Base-by-base conservation (phyloP, 148 eudicot species). In the Amaranthus hypochondriacus region DNA sequence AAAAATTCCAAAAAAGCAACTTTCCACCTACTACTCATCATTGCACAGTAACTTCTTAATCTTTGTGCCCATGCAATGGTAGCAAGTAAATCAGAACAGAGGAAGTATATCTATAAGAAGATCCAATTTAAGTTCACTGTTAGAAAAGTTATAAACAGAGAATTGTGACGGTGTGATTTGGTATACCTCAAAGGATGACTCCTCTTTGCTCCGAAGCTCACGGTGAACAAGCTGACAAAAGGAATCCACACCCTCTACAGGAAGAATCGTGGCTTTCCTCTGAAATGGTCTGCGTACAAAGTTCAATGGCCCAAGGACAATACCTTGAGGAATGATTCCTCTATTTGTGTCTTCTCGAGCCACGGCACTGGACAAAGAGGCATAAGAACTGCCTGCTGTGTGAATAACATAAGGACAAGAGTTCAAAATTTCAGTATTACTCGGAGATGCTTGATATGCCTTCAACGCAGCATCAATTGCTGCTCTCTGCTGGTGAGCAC, bases 401-500 rank as follows among this genome's bases (percentile, higher is more conserved):
- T 90, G 96, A 85, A 89, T 85, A 14, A 90, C 87, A 73, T 95
- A 90, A 14, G 96, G 94, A 71, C 90, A 95, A 44, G 96, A 92
- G 84, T 95, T 95, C 73, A 92, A 67, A 53, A 95, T 81, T 78
- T 82, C 92, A 5, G 96, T 90, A 59, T 77, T 85, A 80, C 78
- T 81, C 18, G 97, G 97, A 76, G 93, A 85, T 70, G 96, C 96
- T 70, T 90, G 94, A 81, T 95, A 95, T 62, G 96, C 94, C 82
- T 84, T 87, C 81, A 92, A 50, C 62, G 89, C 89, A 73, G 89
- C 84, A 77, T 87, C 86, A 66, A 95, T 81, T 59, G 90, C 85
- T 71, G 84, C 83, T 66, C 84, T 89, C 76, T 95, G 99, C 80
- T 95, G 92, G 85, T 95, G 96, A 10, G 97, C 96, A 66, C 97